Base-by-base conservation (phyloP, 1,139 yeast species). In the Tardiomyces digboiensis region DNA sequence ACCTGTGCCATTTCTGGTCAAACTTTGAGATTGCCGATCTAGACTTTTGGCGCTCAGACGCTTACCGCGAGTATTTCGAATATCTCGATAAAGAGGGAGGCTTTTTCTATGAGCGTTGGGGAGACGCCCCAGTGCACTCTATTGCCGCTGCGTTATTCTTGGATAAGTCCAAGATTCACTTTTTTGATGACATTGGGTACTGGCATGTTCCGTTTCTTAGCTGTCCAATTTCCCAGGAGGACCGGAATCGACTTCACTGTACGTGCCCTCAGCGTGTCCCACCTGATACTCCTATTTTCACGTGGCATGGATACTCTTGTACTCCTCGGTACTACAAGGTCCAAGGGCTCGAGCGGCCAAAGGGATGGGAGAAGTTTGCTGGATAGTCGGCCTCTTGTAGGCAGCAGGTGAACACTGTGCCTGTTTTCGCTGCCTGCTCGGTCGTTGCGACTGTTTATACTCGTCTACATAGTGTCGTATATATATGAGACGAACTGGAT, bases 81-180 rank as follows among this genome's bases (percentile, higher is more conserved):
- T 65, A 72, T 53, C 71, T 88, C 54, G 97, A 88, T 61, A 58
- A 70, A 48, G 72, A 81, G 1, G 96, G 96, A 36, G 94, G 94
- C 2, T 88, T 88, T 67, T 88, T 84, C 67, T 88, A 88, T 62
- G 96, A 88, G 62, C 72, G 96, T 60, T 88, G 97, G 97, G 96
- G 96, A 26, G 96, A 88, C 64, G 96, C 96, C 0, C 96, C 96
- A 5, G 78, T 87, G 20, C 96, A 87, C 65, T 80, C 95, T 2
- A 76, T 87, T 51, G 71, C 91, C 1, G 93, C 87, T 1, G 71
- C 94, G 0, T 68, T 83, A 46, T 74, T 87, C 60, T 64, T 85
- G 51, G 75, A 81, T 49, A 75, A 73, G 54, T 72, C 73, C 47
- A 74, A 82, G 57, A 68, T 87, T 42, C 94, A 86, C 61, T 85